These are phyloP conservation scores for Trametopsis cervina DNA, from an alignment of 768 basidiomycete species.

Conservation along the genomic window DNA sequence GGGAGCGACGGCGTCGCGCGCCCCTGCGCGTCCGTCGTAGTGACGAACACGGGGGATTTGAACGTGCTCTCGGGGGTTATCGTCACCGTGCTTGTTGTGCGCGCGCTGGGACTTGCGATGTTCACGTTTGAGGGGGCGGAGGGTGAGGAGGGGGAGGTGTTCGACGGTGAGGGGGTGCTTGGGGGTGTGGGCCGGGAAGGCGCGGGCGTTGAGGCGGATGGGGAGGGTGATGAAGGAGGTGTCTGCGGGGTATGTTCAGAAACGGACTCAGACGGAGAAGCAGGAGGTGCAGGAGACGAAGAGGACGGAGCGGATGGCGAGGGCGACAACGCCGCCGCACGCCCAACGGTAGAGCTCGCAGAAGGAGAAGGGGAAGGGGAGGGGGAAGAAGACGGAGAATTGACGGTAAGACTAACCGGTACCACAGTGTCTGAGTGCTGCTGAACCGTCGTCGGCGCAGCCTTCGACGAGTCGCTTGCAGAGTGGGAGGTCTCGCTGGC, in stretches of 20 bases:
- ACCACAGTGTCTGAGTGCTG: background rate
- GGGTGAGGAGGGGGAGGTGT: too few relatives aligned
- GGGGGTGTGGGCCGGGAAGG: too few relatives aligned
- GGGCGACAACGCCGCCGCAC: background rate
- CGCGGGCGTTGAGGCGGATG: too few relatives aligned
- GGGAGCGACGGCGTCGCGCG: slow-evolving; percentile 35
- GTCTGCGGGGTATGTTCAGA: background rate
- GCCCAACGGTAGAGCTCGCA: background rate
- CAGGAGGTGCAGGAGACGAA: background rate
- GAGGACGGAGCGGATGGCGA: background rate
- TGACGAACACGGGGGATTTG: slow-evolving; percentile 34
- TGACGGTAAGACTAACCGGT: background rate
- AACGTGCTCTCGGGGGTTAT: slow-evolving; percentile 38
- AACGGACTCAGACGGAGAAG: background rate
- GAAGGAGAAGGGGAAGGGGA: background rate
- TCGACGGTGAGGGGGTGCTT: too few relatives aligned
- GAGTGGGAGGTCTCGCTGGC: background rate
- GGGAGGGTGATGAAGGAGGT: too few relatives aligned
- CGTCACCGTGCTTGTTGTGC: slow-evolving; percentile 35
- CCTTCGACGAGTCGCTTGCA: background rate
- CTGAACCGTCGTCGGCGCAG: background rate
- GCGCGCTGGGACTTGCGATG: slow-evolving; percentile 4
- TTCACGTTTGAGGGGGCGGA: background rate
- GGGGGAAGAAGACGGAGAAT: background rate
- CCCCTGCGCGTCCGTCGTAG: slow-evolving; percentile 33